Evolutionary conservation across 73 alveolate genomes (phyloP), one percentile per base, ranked within the genome.

Genomic region (Uronychia binucleata): DNA sequence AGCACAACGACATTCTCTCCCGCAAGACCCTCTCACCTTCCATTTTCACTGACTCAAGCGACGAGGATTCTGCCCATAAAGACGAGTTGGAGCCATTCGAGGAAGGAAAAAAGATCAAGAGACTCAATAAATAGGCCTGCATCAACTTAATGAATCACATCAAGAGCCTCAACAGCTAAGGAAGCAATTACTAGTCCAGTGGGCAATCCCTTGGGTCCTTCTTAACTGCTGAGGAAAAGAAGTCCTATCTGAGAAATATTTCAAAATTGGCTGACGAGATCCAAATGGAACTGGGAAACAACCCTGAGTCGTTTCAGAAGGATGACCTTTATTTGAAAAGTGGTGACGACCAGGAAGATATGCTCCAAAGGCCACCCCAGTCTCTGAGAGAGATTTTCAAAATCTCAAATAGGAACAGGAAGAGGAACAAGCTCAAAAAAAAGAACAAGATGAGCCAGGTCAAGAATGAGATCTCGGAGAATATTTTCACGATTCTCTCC

Each of bases 321-420:
- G n/a, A n/a, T n/a, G n/a, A n/a, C n/a, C n/a, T n/a, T n/a, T n/a
- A n/a, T n/a, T n/a, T n/a, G n/a, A n/a, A n/a, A n/a, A n/a, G n/a
- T 46, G 5, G 67, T 46, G 67, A 46, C 19, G 5, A 5, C 19
- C n/a, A 46, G 19, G 67, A 46, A 11, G 67, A 46, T 19, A 46
- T 5, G 19, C 67, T 46, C n/a, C n/a, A 5, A 46, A 46, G 88
- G 14, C 84, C 86, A 1, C 91, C 91, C 11, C 80, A 76, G 57
- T 77, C 85, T 27, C 76, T 85, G 35, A 77, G 31, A 31, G 91
- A 85, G 27, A 85, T 85, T 19, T 85, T 85, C 76, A 85, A 85
- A 81, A 85, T 85, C 30, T 76, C 86, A 74, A 85, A 85, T 77
- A 76, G 91, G 30, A 85, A 85, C 76, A 76, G 91, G 31, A 85